phyloP scores from a whole-genome alignment of 23 red algal genomes.

The Gracilaria gracilis region DNA sequence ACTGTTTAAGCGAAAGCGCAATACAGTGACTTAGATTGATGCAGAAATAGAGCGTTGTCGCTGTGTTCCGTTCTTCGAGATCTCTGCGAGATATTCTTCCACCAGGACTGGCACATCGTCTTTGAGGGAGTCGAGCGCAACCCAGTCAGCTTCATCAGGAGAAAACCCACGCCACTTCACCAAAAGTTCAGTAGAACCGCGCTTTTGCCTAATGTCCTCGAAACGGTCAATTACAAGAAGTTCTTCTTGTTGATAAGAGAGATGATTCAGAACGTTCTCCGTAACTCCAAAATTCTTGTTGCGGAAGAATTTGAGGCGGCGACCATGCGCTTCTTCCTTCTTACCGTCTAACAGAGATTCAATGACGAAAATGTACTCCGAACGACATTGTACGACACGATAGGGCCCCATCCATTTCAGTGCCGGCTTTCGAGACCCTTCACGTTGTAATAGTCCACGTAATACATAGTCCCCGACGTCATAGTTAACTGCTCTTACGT shows the following conservation, averaged over 20 bases:
- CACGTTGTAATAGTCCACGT: neutral
- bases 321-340: neutral
- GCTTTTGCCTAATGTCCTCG: neutral
- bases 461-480: conserved; percentile 8
- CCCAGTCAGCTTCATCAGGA: neutral
- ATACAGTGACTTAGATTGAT: no score
- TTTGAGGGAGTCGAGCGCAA: neutral
- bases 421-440: neutral
- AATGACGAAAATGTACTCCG: no score
- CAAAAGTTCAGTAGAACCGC: neutral
- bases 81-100: no score
- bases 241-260: conserved; percentile 10
- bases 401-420: conserved; percentile 28
- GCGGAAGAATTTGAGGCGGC: neutral
- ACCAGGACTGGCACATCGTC: no score
- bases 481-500: conserved; percentile 5
- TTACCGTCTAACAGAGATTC: neutral
- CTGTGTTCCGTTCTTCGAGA: no score
- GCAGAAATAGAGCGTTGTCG: neutral
- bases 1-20: no score
- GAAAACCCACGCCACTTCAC: conserved; percentile 41
- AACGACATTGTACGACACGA: neutral
- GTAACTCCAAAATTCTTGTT: no score
- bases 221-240: conserved; percentile 7
- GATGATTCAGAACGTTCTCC: neutral